Evolutionary conservation across 305 asterid species (phyloP).

Genomic region (Fraxinus xanthoxyloides): DNA sequence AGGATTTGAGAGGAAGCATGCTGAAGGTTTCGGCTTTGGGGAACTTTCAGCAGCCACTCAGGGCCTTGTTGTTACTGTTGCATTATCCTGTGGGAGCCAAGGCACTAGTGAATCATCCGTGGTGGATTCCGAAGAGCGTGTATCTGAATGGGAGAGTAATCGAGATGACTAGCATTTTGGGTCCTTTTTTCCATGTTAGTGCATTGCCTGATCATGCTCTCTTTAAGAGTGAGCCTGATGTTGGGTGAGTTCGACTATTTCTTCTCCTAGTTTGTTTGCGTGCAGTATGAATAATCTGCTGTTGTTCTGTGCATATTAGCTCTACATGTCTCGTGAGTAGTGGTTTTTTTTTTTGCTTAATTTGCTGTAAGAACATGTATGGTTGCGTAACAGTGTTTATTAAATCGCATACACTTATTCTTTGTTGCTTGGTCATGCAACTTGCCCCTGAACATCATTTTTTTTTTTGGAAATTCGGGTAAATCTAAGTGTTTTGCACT

Average conservation of each 20-base stretch:
- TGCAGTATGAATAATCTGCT: not conserved
- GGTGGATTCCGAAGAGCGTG: slow-evolving; percentile 87
- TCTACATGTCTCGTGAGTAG: not conserved
- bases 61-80: slow-evolving; percentile 67
- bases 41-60: slow-evolving; percentile 91
- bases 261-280: not conserved
- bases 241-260: slow-evolving; percentile 64
- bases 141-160: slow-evolving; percentile 90
- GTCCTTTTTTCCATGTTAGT: slow-evolving; percentile 96
- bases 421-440: not conserved
- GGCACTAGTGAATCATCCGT: slow-evolving; percentile 81
- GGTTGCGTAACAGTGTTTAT: not conserved
- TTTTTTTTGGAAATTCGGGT: not conserved
- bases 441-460: not conserved
- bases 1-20: slow-evolving; percentile 91
- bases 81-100: slow-evolving; percentile 76
- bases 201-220: slow-evolving; percentile 81
- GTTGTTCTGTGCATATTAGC: not conserved
- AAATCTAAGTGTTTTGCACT: not conserved
- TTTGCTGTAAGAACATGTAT: not conserved
- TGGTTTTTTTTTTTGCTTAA: not conserved
- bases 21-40: slow-evolving; percentile 86
- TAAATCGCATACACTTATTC: not conserved
- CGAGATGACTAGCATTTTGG: slow-evolving; percentile 94
- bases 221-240: slow-evolving; percentile 88